phyloP scores from a whole-genome alignment of 768 basidiomycete genomes.

The Mycena leptocephala region DNA sequence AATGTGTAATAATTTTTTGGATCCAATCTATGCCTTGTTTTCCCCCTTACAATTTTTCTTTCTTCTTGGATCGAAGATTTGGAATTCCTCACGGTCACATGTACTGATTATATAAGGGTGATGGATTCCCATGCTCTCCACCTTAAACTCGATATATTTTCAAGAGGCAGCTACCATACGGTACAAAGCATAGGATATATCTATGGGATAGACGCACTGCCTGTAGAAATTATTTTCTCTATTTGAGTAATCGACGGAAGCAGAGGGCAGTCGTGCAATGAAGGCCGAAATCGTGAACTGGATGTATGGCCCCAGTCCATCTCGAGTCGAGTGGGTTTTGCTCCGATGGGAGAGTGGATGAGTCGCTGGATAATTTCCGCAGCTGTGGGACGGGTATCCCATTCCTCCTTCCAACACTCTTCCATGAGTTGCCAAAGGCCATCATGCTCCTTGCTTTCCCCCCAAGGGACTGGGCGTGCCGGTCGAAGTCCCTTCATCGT shows the following conservation, averaged over 20 bases:
- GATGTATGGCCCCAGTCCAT: neutral
- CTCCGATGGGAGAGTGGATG: neutral
- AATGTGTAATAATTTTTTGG: too few relatives aligned
- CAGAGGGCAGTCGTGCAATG: neutral
- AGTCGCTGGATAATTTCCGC: neutral
- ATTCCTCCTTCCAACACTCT: neutral
- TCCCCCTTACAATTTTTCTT: too few relatives aligned
- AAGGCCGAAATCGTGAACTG: neutral
- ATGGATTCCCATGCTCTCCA: too few relatives aligned
- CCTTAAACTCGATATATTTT: too few relatives aligned
- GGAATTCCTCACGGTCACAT: too few relatives aligned
- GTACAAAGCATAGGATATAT: too few relatives aligned
- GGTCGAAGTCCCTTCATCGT: neutral
- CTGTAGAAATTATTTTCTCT: too few relatives aligned
- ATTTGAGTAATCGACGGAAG: neutral
- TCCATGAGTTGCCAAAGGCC: neutral
- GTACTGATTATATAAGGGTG: too few relatives aligned
- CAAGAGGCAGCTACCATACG: too few relatives aligned
- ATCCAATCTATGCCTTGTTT: too few relatives aligned
- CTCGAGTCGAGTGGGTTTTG: neutral
- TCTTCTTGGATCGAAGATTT: too few relatives aligned
- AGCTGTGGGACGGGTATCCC: neutral
- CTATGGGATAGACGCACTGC: too few relatives aligned
- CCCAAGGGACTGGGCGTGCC: neutral
- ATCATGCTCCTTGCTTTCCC: neutral